Evolutionary conservation across 371 early-diverging fungal species (phyloP).

Genomic region (Lichtheimia corymbifera): DNA sequence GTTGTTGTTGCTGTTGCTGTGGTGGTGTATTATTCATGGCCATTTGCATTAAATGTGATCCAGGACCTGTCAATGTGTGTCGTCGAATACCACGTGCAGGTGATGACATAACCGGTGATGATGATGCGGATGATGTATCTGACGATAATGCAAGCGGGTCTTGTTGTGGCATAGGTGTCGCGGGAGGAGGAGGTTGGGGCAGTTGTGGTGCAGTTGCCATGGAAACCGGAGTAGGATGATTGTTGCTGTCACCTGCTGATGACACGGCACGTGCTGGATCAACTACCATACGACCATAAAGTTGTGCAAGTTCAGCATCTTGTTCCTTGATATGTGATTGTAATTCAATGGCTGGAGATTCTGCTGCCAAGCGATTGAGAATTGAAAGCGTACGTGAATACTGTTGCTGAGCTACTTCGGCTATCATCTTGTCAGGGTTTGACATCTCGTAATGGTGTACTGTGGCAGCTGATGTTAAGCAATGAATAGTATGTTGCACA

Average conservation of each 20-base stretch:
- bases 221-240: background rate
- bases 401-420: conserved; percentile 25
- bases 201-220: conserved; percentile 3
- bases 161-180: conserved; percentile 2
- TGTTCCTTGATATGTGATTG: conserved; percentile 24
- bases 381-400: conserved; percentile 26
- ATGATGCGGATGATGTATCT: conserved; percentile 25
- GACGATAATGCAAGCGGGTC: conserved; percentile 10
- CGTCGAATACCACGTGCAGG: conserved; percentile 15
- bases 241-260: conserved; percentile 2
- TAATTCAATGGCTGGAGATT: conserved; percentile 39
- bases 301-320: conserved; percentile 24
- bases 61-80: conserved; percentile 14
- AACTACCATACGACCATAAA: conserved; percentile 29
- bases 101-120: conserved; percentile 21
- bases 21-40: background rate
- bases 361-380: conserved; percentile 28
- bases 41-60: conserved; percentile 9
- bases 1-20: background rate
- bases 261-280: conserved; percentile 1
- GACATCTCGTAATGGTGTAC: conserved; percentile 37
- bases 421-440: conserved; percentile 3
- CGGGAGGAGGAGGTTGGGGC: conserved; percentile 8
- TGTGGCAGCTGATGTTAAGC: conserved; percentile 32
- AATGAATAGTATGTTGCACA: conserved; percentile 42